Conservation (phyloP, 106 monocot genomes). For the Acanthochlamys bracteata region DNA sequence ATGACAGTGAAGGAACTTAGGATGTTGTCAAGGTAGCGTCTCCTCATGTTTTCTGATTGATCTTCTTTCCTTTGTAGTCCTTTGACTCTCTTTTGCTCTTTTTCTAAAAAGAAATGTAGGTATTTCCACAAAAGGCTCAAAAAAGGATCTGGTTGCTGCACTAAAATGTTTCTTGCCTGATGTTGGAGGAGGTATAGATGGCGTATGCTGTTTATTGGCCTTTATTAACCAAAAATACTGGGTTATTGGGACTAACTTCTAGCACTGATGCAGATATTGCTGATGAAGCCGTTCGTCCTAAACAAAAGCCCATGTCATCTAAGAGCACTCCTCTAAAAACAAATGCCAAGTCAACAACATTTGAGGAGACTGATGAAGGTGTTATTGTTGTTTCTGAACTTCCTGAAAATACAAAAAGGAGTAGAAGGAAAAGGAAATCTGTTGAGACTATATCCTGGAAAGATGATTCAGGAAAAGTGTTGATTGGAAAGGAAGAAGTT, state of each 20-base stretch:
- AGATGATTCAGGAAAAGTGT: constrained; percentile 16
- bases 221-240: too few species aligned
- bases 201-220: not conserved
- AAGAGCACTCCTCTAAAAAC: constrained; percentile 28
- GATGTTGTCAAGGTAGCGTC: constrained; percentile 42
- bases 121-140: constrained; percentile 52
- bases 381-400: constrained; percentile 16
- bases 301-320: not conserved
- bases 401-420: constrained; percentile 26
- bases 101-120: constrained; percentile 34
- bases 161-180: constrained; percentile 24
- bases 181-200: constrained; percentile 21
- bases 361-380: constrained; percentile 21
- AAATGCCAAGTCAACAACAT: constrained; percentile 14
- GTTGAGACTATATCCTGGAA: not conserved
- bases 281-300: constrained; percentile 8
- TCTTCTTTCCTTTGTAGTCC: not conserved
- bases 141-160: constrained; percentile 64
- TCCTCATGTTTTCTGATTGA: not conserved
- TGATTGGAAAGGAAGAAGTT: constrained; percentile 13
- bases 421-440: constrained; percentile 22
- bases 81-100: not conserved
- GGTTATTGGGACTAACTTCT: not conserved
- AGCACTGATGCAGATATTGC: not conserved
- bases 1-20: constrained; percentile 73